These are phyloP conservation scores for Paramyrothecium roridum DNA, from an alignment of 2,329 filamentous ascomycete genomes.

Conservation along the genomic window DNA sequence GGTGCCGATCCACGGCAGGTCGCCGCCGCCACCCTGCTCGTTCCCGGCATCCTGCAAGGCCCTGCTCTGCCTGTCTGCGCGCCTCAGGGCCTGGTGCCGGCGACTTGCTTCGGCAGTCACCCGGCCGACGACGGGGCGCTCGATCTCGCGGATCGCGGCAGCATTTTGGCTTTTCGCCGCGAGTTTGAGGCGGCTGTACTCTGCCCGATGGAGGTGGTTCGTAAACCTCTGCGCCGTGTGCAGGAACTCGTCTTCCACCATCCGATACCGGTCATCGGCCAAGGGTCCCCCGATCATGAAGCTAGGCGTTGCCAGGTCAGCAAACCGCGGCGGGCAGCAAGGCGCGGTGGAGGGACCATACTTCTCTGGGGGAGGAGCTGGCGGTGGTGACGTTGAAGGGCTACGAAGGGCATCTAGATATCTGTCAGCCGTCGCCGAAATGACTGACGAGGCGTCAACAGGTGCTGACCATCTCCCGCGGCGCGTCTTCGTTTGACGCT, in stretches of 20 bases:
- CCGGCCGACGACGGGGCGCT: constrained; percentile 45
- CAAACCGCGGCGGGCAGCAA: background rate
- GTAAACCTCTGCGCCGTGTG: constrained; percentile 68
- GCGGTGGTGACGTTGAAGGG: constrained; percentile 50
- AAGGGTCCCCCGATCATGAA: constrained; percentile 64
- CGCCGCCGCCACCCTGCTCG: constrained; percentile 3
- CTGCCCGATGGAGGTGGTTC: constrained; percentile 70
- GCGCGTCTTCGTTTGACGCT: background rate
- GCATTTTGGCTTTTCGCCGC: constrained; percentile 53
- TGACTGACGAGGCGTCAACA: background rate
- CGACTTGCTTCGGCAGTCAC: constrained; percentile 20
- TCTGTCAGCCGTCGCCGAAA: background rate
- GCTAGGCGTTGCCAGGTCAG: constrained; percentile 24
- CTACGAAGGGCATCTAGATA: constrained; percentile 24
- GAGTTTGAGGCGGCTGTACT: constrained; percentile 67
- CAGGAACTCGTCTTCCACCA: constrained; percentile 81
- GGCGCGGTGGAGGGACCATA: constrained; percentile 16
- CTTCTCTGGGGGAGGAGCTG: constrained; percentile 44
- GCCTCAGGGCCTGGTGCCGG: constrained; percentile 13
- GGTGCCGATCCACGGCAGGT: constrained; percentile 23
- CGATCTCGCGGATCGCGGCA: constrained; percentile 45
- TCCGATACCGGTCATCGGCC: constrained; percentile 71
- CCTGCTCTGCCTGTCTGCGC: constrained; percentile 19
- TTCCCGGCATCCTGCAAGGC: constrained; percentile 5
- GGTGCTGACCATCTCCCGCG: constrained; percentile 17